Conservation (phyloP, 1,139 yeast genomes). For the Tardiomyces blankii region DNA sequence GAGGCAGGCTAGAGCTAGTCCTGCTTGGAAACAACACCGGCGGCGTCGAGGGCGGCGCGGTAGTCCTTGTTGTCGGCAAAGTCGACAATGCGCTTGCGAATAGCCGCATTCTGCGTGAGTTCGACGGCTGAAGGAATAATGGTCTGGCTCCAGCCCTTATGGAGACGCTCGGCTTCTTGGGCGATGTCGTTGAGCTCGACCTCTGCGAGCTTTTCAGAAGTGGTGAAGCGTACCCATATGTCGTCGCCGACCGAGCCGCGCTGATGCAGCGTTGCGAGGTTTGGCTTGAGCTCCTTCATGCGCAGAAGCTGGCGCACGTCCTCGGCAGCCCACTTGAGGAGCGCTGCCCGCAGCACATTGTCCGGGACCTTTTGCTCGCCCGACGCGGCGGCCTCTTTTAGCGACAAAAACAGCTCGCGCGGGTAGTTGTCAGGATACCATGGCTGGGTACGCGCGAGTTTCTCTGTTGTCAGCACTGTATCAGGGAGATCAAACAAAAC, state of each 20-base stretch:
- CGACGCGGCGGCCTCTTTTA: slow-evolving; percentile 38
- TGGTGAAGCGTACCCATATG: slow-evolving; percentile 64
- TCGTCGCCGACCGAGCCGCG: slow-evolving; percentile 89
- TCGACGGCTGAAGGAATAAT: slow-evolving; percentile 79
- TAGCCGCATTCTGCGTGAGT: slow-evolving; percentile 83
- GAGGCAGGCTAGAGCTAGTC: too few relatives aligned
- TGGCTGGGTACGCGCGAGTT: slow-evolving; percentile 37
- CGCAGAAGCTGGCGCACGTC: slow-evolving; percentile 57
- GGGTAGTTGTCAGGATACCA: slow-evolving; percentile 60
- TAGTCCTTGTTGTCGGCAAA: background rate
- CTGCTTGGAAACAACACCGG: background rate
- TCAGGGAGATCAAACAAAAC: too few relatives aligned
- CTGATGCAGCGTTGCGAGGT: slow-evolving; percentile 62
- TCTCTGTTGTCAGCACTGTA: background rate
- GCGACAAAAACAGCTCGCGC: slow-evolving; percentile 49
- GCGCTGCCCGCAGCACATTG: slow-evolving; percentile 75
- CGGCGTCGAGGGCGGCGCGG: background rate
- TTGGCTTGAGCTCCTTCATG: slow-evolving; percentile 62
- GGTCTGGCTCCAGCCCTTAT: slow-evolving; percentile 70
- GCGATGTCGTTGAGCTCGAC: slow-evolving; percentile 70
- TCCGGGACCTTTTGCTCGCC: slow-evolving; percentile 55
- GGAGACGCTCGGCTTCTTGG: slow-evolving; percentile 61
- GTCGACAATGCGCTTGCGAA: slow-evolving; percentile 31
- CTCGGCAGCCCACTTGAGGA: slow-evolving; percentile 64
- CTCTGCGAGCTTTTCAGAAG: slow-evolving; percentile 70